Base-by-base conservation (phyloP, 2,329 filamentous ascomycete species). In the Arthrobotrys sinensis region DNA sequence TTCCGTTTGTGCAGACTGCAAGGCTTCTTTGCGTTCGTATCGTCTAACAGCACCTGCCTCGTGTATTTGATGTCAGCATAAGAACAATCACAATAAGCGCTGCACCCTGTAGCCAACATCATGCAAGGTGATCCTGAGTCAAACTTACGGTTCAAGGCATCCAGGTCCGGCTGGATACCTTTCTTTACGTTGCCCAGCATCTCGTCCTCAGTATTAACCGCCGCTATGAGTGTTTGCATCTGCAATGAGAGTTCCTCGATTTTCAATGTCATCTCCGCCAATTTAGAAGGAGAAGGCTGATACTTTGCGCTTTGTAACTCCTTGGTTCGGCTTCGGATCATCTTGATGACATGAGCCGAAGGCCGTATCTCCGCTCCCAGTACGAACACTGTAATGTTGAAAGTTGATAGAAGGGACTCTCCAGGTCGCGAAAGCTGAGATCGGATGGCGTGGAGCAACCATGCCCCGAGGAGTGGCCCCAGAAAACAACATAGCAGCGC, bases 311-410 rank as follows among this genome's bases (percentile, higher is more conserved):
- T 89, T 84, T 98, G 94, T 0, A 97, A 87, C 82, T 94, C 90
- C 7, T 96, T 86, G 1, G 94, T 97, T 38, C 93, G 89, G 12
- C 90, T 88, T 82, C 93, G 91, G 3, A 96, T 88, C 82, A 97
- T 88, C 82, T 91, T 93, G 79, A 97, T 89, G 28, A 96, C 85
- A 82, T 97, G 94, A 0, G 92, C 90, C 60, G 94, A 86, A 0
- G 95, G 95, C 2, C 93, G 91, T 32, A 97, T 86, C 84, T 98
- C 95, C 2, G 95, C 92, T 0, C 92, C 93, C 16, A 97, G 88
- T 1, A 97, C 86, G 84, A 97, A 98, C 65, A 98, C 93, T 11
- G 91, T 94, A 68, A 98, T 87, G 84, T 97, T 97, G 85, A 95
- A 96, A 84, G 97, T 93, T 3, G 93, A 97, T 5, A 98, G 91